Base-by-base conservation (phyloP, 1,139 yeast species). In the Suhomyces kunorum region DNA sequence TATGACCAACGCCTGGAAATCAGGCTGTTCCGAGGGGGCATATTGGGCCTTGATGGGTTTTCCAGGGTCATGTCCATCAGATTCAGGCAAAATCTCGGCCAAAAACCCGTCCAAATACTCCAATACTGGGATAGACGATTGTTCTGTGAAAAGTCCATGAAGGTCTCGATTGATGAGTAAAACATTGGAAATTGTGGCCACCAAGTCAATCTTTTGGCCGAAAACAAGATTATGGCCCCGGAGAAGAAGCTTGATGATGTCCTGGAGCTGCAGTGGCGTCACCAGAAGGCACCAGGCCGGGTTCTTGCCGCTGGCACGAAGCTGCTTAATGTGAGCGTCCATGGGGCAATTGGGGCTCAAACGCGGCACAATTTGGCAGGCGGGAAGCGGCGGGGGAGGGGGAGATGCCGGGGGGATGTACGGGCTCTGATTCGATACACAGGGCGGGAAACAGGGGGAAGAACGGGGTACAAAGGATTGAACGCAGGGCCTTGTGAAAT, bases 151-250 rank as follows among this genome's bases (percentile, higher is more conserved):
- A 3, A 34, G 6, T 9, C 41, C 20, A 37, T 61, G 64, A 3
- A 64, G 42, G 8, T 43, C 37, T 28, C 66, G 43, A 39, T 64
- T 64, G 15, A 63, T 49, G 11, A 64, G 51, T 4, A 63, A 41
- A 13, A 64, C 55, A 45, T 64, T 64, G n/a, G 58, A 52, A 8
- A 59, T 42, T 17, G 55, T 48, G 18, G 64, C 61, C 14, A 58
- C 34, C 28, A 63, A 36, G 32, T 59, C 59, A 43, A 24, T 57
- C 52, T n/a, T 38, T 36, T 20, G 42, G 40, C 8, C 37, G 11
- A 35, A 18, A 8, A 24, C 23, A 5, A 38, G 34, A 5, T 38
- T 23, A 6, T 34, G 32, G 13, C 29, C 35, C 11, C 39, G 23
- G 12, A 54, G 47, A 13, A 57, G 39, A 5, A 44, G 28, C 3